Base-by-base conservation (phyloP, 768 basidiomycete genomes). In the Suillus cothurnatus region DNA sequence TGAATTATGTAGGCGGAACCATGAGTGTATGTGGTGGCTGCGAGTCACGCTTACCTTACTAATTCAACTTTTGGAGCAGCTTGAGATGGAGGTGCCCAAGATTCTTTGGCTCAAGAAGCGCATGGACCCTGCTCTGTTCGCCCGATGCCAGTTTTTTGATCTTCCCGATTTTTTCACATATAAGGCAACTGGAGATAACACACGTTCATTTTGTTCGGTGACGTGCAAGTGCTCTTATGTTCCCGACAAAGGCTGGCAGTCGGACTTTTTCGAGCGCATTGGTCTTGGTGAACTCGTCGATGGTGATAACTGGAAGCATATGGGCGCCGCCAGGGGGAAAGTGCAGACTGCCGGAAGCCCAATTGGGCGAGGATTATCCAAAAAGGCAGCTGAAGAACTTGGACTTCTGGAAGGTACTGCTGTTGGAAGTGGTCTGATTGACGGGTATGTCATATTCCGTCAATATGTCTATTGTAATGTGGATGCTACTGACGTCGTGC, bases 61-160 rank as follows among this genome's bases (percentile, higher is more conserved):
- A 50, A 71, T 62, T 21, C 32, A 66, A 55, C 55, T 21, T 61
- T 31, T 41, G 43, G 53, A 47, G 32, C 67, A 97, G 93, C 85
- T 98, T 50, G 96, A 99, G 78, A 99, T 99, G 97, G 97, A 98
- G 78, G 88, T 98, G 52, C 97, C 97, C 0, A 99, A 99, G 77
- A 91, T 96, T 36, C 87, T 99, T 34, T 99, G 97, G 97, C 84
- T 99, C 50, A 98, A 96, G 77, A 89, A 87, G 66, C 83, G 92
- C 79, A 96, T 99, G 95, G 73, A 84, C 2, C 73, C 86, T 0
- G 79, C 84, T 14, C 82, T 81, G 21, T 99, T 99, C 78, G 77
- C 85, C 28, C 81, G 81, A 62, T 93, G 90, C 78, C 90, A 93
- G 71, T 92, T 93, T 80, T 92, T 89, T 76, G 95, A 97, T 72